Evolutionary conservation across 208 protist genomes (phyloP), one percentile per base, ranked within the genome.

Genomic region (Leishmania gerbilli): DNA sequence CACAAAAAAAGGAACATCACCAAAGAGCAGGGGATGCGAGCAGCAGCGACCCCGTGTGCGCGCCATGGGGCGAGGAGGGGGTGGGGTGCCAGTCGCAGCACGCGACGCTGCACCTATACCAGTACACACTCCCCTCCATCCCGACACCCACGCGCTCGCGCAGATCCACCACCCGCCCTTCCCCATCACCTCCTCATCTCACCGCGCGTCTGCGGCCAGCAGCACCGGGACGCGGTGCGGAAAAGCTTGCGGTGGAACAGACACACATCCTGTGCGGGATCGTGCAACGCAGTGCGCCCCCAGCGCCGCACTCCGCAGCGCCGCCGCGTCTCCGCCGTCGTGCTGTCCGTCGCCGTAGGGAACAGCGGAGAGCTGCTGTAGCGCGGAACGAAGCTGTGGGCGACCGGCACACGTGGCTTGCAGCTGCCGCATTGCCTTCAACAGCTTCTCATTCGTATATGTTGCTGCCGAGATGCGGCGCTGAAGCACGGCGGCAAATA

Each of bases 251-350:
- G 87, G n/a, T 84, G 85, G 71, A 96, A 96, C 77, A 93, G 79
- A 90, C 91, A 96, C 17, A 83, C 84, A 86, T 96, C 91, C 68
- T 87, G 82, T 9, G 94, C 87, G 21, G 93, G 90, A 82, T 96
- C 91, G 89, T 96, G 95, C 17, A 96, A 81, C 0, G 95, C 93
- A 71, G 95, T 92, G 55, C 93, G n/a, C 93, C 64, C 79, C 74
- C 53, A 96, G 82, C 13, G 84, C 85, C 19, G 90, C 79, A 55
- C 86, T 90, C 11, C 85, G 85, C 49, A 95, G 84, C 75, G 87
- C 71, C 65, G 84, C 42, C 77, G 86, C 74, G 85, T 88, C 85
- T 40, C 67, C 81, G 31, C 81, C 85, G 53, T 71, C 82, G 79
- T 84, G 80, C 79, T 92, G 90, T 13, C 87, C 87, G 15, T 85